phyloP scores from a whole-genome alignment of 768 basidiomycete species.

The Gyrodon lividus region DNA sequence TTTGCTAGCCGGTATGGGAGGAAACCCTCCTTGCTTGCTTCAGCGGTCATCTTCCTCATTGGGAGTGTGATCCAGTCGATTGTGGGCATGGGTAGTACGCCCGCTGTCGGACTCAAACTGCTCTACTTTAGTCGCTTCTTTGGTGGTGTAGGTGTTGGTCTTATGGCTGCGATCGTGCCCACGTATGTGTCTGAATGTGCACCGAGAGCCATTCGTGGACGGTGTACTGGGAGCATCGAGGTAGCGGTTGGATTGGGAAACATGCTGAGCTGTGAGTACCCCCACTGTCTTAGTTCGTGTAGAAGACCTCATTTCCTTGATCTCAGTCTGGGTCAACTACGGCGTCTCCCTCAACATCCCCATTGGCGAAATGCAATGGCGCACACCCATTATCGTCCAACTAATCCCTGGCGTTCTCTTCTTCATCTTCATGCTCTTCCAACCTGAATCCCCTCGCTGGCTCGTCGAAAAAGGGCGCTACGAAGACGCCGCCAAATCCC shows the following conservation, averaged over 20 bases:
- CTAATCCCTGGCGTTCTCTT: conserved; percentile 41
- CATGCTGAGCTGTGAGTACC: conserved; percentile 35
- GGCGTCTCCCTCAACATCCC: conserved; percentile 26
- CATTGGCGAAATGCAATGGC: conserved; percentile 35
- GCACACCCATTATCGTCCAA: conserved; percentile 36
- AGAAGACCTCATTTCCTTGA: not conserved
- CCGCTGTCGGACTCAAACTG: conserved; percentile 25
- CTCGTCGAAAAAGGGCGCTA: conserved; percentile 35
- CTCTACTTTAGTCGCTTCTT: conserved; percentile 43
- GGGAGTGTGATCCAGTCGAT: conserved; percentile 36
- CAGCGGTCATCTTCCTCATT: conserved; percentile 33
- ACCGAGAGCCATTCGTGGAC: conserved; percentile 37
- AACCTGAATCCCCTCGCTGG: conserved; percentile 44
- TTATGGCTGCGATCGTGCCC: conserved; percentile 36
- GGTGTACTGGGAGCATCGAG: conserved; percentile 35
- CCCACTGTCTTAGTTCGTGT: not conserved
- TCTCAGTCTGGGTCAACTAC: conserved; percentile 39
- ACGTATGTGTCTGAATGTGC: conserved; percentile 39
- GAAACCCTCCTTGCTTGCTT: conserved; percentile 31
- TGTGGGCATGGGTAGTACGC: conserved; percentile 31
- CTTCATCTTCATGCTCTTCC: conserved; percentile 35
- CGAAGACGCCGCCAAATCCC: conserved; percentile 34
- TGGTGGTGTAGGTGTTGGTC: conserved; percentile 46
- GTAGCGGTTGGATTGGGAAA: conserved; percentile 33
- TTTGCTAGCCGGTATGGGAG: conserved; percentile 35